Evolutionary conservation across 106 monocot species (phyloP), one percentile per base, ranked within the genome.

Genomic region (Iris macrosiphon): DNA sequence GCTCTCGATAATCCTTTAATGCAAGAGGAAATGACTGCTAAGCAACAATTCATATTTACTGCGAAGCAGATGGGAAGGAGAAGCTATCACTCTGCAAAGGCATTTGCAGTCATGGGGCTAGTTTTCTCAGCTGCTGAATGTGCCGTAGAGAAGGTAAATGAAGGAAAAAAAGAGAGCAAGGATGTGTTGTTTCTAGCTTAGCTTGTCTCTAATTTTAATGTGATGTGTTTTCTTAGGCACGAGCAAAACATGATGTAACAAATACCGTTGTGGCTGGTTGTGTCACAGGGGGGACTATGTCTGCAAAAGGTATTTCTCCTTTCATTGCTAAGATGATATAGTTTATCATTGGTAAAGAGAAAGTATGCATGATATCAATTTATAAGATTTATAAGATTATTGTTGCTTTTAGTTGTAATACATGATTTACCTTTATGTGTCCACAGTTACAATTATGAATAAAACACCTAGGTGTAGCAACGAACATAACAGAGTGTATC

Each of bases 11-110:
- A 83, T 72, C 96, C 96, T 17, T 18, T 86, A 37, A 81, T 69
- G 61, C 74, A 74, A 63, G 82, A 83, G 23, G 75, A 89, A 50
- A 83, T 96, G 96, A 73, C 72, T 13, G 76, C 76, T 57, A 82
- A 59, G 56, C 83, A 96, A 42, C 96, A 90, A 52, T 78, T 96
- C 22, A 60, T 86, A 59, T 83, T 72, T 52, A 82, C 78, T 32
- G 96, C 86, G 26, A 96, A 96, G 60, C 96, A 96, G 65, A 96
- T 96, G 96, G 96, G 96, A 1, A 79, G 86, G 58, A 76, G 89
- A 83, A 96, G 96, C 43, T 73, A 59, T 24, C 64, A 72, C 49
- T 86, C 85, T 52, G 79, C 82, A 22, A 96, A 96, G 51, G 72
- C 96, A 31, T 96, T 96, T 73, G 96, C 89, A 40, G 73, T 96